phyloP scores from a whole-genome alignment of 2,329 filamentous ascomycete genomes.

The Trichoderma polysporum region DNA sequence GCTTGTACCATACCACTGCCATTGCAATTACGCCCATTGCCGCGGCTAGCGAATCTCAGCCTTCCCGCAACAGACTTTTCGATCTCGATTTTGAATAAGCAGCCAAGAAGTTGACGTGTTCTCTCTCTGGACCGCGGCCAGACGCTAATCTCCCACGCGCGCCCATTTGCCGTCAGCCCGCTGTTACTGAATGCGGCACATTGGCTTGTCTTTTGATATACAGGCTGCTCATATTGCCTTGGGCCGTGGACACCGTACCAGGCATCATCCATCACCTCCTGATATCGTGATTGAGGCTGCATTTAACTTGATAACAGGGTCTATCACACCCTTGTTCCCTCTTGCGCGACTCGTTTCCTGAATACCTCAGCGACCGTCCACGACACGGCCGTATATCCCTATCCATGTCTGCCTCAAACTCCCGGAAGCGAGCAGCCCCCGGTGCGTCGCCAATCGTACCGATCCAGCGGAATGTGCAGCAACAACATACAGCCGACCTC shows the following conservation, averaged over 20 bases:
- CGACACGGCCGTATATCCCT: slow-evolving; percentile 7
- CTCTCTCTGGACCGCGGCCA: neutral
- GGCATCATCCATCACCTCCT: neutral
- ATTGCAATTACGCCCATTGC: neutral
- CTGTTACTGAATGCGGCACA: neutral
- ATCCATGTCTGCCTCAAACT: slow-evolving; percentile 50
- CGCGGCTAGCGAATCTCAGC: neutral
- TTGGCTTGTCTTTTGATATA: neutral
- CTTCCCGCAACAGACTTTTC: neutral
- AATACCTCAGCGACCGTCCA: neutral
- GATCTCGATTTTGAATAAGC: neutral
- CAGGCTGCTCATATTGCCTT: neutral
- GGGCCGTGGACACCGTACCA: slow-evolving; percentile 10
- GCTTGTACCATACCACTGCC: neutral
- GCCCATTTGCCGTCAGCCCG: neutral
- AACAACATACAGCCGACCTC: slow-evolving; percentile 43
- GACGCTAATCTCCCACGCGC: neutral
- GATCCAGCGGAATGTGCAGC: slow-evolving; percentile 50
- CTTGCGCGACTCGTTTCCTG: neutral
- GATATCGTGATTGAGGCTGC: neutral
- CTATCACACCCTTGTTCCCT: neutral
- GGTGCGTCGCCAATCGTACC: slow-evolving; percentile 65
- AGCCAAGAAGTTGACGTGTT: neutral
- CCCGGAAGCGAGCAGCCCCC: slow-evolving; percentile 72
- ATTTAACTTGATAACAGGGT: neutral